Base-by-base conservation (phyloP, 78 protist species). In the Monosiga brevicollis region DNA sequence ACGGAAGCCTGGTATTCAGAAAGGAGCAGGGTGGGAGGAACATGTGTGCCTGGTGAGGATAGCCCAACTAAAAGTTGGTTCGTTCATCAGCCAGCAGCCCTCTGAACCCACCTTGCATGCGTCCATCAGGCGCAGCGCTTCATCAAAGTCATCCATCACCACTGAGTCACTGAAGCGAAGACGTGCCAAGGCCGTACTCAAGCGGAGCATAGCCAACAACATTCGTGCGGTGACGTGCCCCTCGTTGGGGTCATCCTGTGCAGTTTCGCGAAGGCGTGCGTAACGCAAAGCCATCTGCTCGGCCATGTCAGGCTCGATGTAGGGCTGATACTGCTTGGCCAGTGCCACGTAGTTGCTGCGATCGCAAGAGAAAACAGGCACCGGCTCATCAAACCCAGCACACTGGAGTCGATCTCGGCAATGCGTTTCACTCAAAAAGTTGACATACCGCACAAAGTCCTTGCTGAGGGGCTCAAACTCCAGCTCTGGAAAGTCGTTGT, bases 191-290 rank as follows among this genome's bases (percentile, higher is more conserved):
- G 99, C 99, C 62, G 93, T 95, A 34, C 97, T 43, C 25, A 97
- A 84, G 34, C 99, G 95, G 40, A 97, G 87, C n/a, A 96, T 90
- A 32, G 94, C 95, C 35, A 97, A 94, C 37, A 97, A 88, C 6
- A 98, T 84, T 35, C 99, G 87, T 1, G 99, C 94, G 0, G 98
- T 49, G 35, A 70, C 11, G 75, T 37, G 37, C 77, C 6, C 1
- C 25, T 35, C 41, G 26, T 40, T 25, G 25, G 24, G 37, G 0
- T 38, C 34, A 83, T 75, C 22, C 70, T 26, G 40, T 72, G 72
- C 2, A 32, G 41, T 32, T 29, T 86, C 88, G 42, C 98, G 81
- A 82, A 94, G 76, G 43, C 78, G 41, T 34, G 87, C 89, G 83
- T 94, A 95, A 34, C 74, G 62, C 20, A 72, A 70, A 0, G 83